Evolutionary conservation across 164 flowering plant species (phyloP), one percentile per base, ranked within the genome.

Genomic region (Chloranthus sessilifolius): DNA sequence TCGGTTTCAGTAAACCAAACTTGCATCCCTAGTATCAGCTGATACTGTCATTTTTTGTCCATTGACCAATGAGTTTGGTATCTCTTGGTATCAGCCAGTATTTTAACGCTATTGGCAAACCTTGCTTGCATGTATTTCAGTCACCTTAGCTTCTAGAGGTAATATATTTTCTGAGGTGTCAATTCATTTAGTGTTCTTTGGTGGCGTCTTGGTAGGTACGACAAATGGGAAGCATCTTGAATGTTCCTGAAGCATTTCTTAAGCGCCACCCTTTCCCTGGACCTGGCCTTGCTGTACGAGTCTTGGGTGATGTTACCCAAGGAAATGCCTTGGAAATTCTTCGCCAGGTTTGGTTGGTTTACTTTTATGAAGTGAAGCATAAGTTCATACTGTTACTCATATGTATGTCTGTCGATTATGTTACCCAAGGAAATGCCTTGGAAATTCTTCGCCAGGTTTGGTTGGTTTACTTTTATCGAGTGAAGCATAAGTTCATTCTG

Each of bases 211-310:
- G 6, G 34, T 40, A 92, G 99, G 99, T 94, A 45, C 88, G 99
- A 20, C 82, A 77, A 56, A 60, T 94, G 37, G 99, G 99, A 30
- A 79, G 59, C 54, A 86, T 94, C 41, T 61, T 94, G 65, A 63
- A 81, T 58, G 95, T 94, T 62, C 99, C 99, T 1, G 71, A 38
- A 31, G 71, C 68, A 45, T 94, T 94, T 68, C 64, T 94, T n/a
- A 86, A 80, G 68, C 86, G 99, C 25, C 99, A 94, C 43, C 99
- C 99, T 5, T 94, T 89, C 61, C 99, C 97, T 43, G 99, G 99
- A 23, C 99, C 99, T 48, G 99, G 99, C 27, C 99, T 94, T 62
- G 96, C 95, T n/a, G 89, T 94, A 3, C 74, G 99, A 53, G 81
- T 94, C 45, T 48, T 79, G 56, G 99, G 99, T 41, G 99, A 94